Evolutionary conservation across 1,139 yeast species (phyloP).

Genomic region (Lodderomyces oxycetoniae): DNA sequence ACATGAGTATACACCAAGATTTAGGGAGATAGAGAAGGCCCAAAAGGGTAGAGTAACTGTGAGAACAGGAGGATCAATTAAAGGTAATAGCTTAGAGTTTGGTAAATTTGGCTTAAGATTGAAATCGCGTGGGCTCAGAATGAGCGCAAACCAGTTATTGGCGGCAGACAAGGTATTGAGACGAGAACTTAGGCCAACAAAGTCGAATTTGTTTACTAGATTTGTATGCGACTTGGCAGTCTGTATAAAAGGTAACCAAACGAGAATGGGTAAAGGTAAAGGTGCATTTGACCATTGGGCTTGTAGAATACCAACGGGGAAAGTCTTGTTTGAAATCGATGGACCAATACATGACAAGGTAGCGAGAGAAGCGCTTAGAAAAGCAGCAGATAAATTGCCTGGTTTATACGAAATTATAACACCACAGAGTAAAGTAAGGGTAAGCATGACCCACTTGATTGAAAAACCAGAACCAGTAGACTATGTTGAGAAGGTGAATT

Average conservation of each 20-base stretch:
- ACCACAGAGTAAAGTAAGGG: conserved; percentile 61
- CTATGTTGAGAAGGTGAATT: conserved; percentile 49
- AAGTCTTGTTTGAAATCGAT: conserved; percentile 78
- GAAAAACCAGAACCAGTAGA: conserved; percentile 47
- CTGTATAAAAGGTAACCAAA: conserved; percentile 94
- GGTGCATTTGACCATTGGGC: conserved; percentile 99
- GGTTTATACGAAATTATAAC: conserved; percentile 86
- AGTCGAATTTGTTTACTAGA: conserved; percentile 71
- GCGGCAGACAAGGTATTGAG: conserved; percentile 87
- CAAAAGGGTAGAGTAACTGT: conserved; percentile 95
- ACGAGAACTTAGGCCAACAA: conserved; percentile 73
- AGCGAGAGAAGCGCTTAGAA: conserved; percentile 87
- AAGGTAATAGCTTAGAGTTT: conserved; percentile 76
- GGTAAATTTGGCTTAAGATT: conserved; percentile 87
- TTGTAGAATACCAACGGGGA: conserved; percentile 92
- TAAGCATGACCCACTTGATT: conserved; percentile 53
- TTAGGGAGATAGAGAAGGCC: conserved; percentile 67
- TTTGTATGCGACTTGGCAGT: conserved; percentile 84
- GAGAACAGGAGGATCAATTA: conserved; percentile 89
- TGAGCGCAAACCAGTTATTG: conserved; percentile 84
- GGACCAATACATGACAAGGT: conserved; percentile 82
- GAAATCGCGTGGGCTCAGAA: conserved; percentile 77
- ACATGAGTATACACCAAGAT: conserved; percentile 88
- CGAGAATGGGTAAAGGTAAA: conserved; percentile 99
- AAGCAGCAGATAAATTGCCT: conserved; percentile 89